Percentiles rank a stretch among this genome's conserved stretches.
Evolutionary conservation across 768 basidiomycete species (phyloP).

Genomic region (Phlegmacium glaucopus): DNA sequence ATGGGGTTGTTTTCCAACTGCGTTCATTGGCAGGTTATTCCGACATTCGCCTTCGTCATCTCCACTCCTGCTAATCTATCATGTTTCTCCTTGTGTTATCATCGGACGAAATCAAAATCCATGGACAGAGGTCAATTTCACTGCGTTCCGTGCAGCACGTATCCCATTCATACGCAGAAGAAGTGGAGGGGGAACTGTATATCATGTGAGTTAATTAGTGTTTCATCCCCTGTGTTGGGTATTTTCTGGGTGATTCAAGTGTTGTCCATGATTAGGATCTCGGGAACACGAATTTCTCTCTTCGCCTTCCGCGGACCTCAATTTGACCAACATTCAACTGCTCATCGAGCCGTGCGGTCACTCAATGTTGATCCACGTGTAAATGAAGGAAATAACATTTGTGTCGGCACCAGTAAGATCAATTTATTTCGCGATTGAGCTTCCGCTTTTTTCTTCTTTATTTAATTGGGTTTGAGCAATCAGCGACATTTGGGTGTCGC

Average conservation of each 20-base stretch:
- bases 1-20: too few relatives aligned
- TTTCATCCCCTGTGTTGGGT: neutral
- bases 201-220: conserved; percentile 63
- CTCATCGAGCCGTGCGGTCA: conserved; percentile 70
- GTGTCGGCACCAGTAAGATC: conserved; percentile 85
- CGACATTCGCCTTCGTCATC: conserved; percentile 62
- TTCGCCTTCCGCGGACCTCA: conserved; percentile 76
- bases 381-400: conserved; percentile 92
- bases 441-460: neutral
- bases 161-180: conserved; percentile 81
- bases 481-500: too few relatives aligned
- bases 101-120: conserved; percentile 97
- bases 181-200: conserved; percentile 95
- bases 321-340: conserved; percentile 80
- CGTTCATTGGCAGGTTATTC: conserved; percentile 56
- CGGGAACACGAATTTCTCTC: conserved; percentile 96
- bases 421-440: conserved; percentile 34
- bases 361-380: conserved; percentile 74
- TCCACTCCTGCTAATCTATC: conserved; percentile 84
- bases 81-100: conserved; percentile 85
- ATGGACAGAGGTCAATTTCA: conserved; percentile 93
- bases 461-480: neutral
- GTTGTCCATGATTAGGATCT: conserved; percentile 61
- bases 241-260: neutral
- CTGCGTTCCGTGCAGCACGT: conserved; percentile 41